A percentile compares a stretch with the other conserved stretches of the same genome.
Conservation (phyloP, 2,329 filamentous ascomycete genomes). For the Emmonsia crescens region DNA sequence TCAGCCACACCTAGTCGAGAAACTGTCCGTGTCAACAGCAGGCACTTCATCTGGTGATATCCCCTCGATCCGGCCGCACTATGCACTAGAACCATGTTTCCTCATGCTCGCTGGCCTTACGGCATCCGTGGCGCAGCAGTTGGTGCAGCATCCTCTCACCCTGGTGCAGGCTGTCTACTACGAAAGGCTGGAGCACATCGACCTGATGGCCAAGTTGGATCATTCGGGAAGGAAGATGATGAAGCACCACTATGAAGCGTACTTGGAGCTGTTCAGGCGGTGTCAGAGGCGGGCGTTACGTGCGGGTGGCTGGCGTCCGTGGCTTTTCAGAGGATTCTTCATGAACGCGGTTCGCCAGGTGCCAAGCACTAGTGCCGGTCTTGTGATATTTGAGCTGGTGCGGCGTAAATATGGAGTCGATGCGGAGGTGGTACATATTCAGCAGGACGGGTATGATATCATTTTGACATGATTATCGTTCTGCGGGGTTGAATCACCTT, state of each 20-base stretch:
- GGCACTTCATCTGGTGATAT: conserved; percentile 24
- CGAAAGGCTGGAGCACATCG: conserved; percentile 48
- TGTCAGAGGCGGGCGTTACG: conserved; percentile 41
- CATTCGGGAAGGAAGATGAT: conserved; percentile 35
- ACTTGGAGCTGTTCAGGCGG: conserved; percentile 48
- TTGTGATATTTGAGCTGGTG: conserved; percentile 56
- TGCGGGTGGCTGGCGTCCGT: conserved; percentile 44
- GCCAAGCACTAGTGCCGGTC: conserved; percentile 52
- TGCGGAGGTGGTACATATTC: conserved; percentile 44
- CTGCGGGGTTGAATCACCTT: neutral
- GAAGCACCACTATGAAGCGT: conserved; percentile 48
- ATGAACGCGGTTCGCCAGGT: conserved; percentile 48
- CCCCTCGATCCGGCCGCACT: conserved; percentile 48
- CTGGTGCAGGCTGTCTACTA: conserved; percentile 52
- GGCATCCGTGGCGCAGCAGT: conserved; percentile 48
- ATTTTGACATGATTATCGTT: conserved; percentile 36
- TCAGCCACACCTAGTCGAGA: conserved; percentile 19
- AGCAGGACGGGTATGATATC: conserved; percentile 52
- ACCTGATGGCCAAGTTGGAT: conserved; percentile 40
- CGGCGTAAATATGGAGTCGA: conserved; percentile 48
- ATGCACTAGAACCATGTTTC: conserved; percentile 51
- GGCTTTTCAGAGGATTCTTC: conserved; percentile 49
- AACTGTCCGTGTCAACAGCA: conserved; percentile 16
- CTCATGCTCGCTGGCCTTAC: conserved; percentile 48
- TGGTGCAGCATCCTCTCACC: conserved; percentile 48